Base-by-base conservation (phyloP, 2,329 filamentous ascomycete species). In the Capronia coronata region DNA sequence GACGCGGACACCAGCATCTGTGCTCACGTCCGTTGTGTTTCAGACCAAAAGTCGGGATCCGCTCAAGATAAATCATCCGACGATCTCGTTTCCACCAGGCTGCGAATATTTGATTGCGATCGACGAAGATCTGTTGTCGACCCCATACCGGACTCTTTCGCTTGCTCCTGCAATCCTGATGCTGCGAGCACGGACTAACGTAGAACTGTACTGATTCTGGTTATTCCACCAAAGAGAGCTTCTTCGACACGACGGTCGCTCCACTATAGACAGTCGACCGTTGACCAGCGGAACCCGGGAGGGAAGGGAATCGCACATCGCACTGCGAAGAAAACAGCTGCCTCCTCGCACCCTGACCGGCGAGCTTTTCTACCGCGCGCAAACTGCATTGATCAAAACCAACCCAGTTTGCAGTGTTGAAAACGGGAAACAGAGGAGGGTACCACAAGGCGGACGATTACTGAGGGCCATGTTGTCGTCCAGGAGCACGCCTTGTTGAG, bases 81-180 rank as follows among this genome's bases (percentile, higher is more conserved):
- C 46, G 46, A 49, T 51, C 44, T 10, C n/a, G 30, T 32, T 35
- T 21, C 35, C 48, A 35, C 39, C 23, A 45, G 34, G 39, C 38
- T 48, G 44, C 29, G 43, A 38, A 45, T 13, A 25, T 56, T 56
- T 53, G 54, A 56, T 56, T 56, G 54, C 50, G 54, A 56, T 56
- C 54, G 49, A 25, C 54, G 34, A 27, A 43, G 42, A 54, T 51
- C 45, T 50, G 43, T 53, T 38, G 39, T 46, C 39, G 29, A 54
- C 30, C 35, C 30, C 38, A n/a, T 42, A 46, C 46, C 45, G 32
- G 48, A 46, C 40, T 42, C 27, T 37, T 51, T 51, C 46, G 39
- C 51, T 25, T 32, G 19, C 32, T 32, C 27, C 40, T 22, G 37
- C 35, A 43, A 35, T 44, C 42, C 43, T 42, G 25, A 40, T 22